Percentiles rank a stretch among this genome's conserved stretches.
Evolutionary conservation across 75 land plant genomes (phyloP).

Genomic region (Selaginella tamariscina): DNA sequence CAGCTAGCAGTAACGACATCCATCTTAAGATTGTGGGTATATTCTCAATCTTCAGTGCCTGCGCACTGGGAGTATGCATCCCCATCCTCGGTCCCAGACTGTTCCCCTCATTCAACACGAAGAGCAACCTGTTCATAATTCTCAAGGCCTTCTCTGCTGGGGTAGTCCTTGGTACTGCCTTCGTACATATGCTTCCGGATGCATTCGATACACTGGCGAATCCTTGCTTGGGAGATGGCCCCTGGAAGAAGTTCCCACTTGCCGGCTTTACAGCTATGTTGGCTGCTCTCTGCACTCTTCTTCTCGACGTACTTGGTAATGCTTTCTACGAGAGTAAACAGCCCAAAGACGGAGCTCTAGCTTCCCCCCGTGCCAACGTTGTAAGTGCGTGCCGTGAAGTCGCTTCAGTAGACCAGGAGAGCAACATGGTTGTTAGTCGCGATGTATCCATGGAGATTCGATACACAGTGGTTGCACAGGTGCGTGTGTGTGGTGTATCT

Average conservation of each 20-base stretch:
- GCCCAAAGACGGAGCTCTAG: not conserved
- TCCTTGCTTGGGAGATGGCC: slow-evolving; percentile 21
- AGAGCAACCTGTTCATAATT: slow-evolving; percentile 42
- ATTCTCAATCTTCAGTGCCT: slow-evolving; percentile 42
- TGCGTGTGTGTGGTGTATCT: too few species aligned
- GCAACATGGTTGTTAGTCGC: too few species aligned
- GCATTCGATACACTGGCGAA: slow-evolving; percentile 31
- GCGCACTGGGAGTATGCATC: slow-evolving; percentile 44
- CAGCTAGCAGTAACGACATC: slow-evolving; percentile 37
- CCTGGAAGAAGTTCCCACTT: slow-evolving; percentile 78
- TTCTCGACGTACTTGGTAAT: slow-evolving; percentile 59
- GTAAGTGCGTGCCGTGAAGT: slow-evolving; percentile 14
- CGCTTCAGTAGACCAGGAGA: slow-evolving; percentile 9
- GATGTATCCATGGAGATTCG: too few species aligned
- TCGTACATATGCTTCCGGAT: slow-evolving; percentile 79
- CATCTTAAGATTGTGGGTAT: slow-evolving; percentile 52
- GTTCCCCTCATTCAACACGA: slow-evolving; percentile 30
- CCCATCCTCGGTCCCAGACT: slow-evolving; percentile 50
- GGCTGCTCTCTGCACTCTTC: slow-evolving; percentile 55
- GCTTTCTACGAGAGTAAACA: slow-evolving; percentile 61
- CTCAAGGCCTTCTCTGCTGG: slow-evolving; percentile 95
- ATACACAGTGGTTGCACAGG: too few species aligned
- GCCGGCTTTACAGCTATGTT: slow-evolving; percentile 73
- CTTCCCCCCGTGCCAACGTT: not conserved
- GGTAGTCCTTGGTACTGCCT: slow-evolving; percentile 79